Percentiles rank a stretch among this genome's conserved stretches.
Conservation (phyloP, 306 rosid species). For the Medicago lupulina region DNA sequence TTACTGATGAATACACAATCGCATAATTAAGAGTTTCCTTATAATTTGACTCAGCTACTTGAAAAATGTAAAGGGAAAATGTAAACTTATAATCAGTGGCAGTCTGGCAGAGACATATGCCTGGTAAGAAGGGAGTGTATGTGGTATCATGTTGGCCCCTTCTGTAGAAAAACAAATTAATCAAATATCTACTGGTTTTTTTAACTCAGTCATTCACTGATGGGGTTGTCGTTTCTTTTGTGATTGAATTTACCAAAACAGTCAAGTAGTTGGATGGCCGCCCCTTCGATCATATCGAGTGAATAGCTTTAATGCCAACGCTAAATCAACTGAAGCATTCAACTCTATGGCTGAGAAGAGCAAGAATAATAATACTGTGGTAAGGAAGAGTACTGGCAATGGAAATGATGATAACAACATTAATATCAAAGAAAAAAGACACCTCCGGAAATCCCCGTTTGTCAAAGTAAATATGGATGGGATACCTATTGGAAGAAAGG, state of each 20-base stretch:
- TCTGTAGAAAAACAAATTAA: constrained; percentile 14
- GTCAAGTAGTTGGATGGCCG: constrained; percentile 99
- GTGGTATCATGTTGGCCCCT: neutral
- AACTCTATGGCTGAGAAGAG: constrained; percentile 52
- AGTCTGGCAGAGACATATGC: too few relatives aligned
- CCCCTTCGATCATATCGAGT: constrained; percentile 80
- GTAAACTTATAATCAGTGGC: neutral
- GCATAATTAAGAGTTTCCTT: constrained; percentile 30
- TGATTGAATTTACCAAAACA: constrained; percentile 52
- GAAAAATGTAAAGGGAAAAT: neutral
- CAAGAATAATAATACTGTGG: constrained; percentile 43
- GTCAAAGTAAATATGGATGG: constrained; percentile 98
- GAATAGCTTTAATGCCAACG: constrained; percentile 70
- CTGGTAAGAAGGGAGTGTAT: neutral
- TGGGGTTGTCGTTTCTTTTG: constrained; percentile 38
- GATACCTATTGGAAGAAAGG: constrained; percentile 85
- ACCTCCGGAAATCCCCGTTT: constrained; percentile 57
- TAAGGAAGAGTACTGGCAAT: constrained; percentile 47
- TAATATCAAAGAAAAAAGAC: constrained; percentile 55
- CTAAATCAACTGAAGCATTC: constrained; percentile 67
- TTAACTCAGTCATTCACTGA: constrained; percentile 38
- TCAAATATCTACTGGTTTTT: neutral
- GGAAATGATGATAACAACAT: constrained; percentile 49
- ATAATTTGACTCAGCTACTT: constrained; percentile 27
- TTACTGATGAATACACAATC: neutral